Evolutionary conservation across 192 early-diverging fungal genomes (phyloP).

Genomic region (Diversispora epigaea): DNA sequence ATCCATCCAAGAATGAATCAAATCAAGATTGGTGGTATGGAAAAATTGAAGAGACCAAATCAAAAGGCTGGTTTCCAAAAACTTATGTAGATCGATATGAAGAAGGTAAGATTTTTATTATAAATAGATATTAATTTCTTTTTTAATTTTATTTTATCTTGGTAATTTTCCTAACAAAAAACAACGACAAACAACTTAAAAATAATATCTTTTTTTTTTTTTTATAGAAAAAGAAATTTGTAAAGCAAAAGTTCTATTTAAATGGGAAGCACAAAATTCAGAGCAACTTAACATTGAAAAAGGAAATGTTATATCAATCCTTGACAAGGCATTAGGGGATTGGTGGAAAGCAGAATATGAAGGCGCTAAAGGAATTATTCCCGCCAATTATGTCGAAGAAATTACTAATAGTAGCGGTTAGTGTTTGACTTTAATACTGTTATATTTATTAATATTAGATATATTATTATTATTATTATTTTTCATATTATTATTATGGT

Average conservation of each 20-base stretch:
- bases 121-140: background rate
- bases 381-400: constrained; percentile 52
- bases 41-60: constrained; percentile 35
- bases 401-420: constrained; percentile 37
- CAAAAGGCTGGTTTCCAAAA: constrained; percentile 51
- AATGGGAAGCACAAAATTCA: constrained; percentile 44
- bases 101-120: constrained; percentile 20
- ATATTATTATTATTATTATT: background rate
- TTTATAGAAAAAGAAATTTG: constrained; percentile 38
- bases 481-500: background rate
- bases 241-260: constrained; percentile 44
- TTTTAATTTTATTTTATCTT: background rate
- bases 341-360: constrained; percentile 50
- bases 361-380: constrained; percentile 43
- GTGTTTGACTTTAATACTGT: constrained; percentile 33
- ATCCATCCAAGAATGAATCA: constrained; percentile 39
- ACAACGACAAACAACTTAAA: too few relatives aligned
- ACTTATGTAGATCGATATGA: constrained; percentile 45
- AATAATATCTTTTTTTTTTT: background rate
- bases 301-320: constrained; percentile 61
- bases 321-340: constrained; percentile 48
- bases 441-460: background rate
- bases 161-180: background rate
- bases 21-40: constrained; percentile 54
- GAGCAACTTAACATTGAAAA: constrained; percentile 64